Base-by-base conservation (phyloP, 371 early-diverging fungal species). In the Syncephalastrum monosporum region DNA sequence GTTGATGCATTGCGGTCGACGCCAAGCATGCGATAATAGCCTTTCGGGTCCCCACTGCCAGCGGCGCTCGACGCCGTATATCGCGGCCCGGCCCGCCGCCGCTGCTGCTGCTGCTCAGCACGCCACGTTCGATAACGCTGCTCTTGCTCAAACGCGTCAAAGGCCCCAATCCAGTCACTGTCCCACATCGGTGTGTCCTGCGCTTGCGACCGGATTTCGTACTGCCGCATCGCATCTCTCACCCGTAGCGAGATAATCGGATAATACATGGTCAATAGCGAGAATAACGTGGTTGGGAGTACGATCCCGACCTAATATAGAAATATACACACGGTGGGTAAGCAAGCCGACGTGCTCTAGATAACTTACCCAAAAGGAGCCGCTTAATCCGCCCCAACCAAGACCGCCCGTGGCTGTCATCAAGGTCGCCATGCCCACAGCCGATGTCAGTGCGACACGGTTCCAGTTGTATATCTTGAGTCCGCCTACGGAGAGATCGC, bases 221-320 rank as follows among this genome's bases (percentile, higher is more conserved):
- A 56, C 43, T 73, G 61, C 41, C 82, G 70, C 47, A 79, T 72
- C 54, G 68, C 60, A 42, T 85, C 85, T 8, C 83, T 64, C 38
- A 77, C 42, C 16, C 64, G 66, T 24, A 79, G 50, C 6, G 82
- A 77, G 8, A 85, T 15, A 1, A 85, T 53, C 4, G 85, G 85
- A 53, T 75, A 83, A 55, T 83, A 85, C 56, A 81, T 62, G 10
- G 82, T 73, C 4, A 80, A 58, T 57, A 80, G 53, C 0, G 83
- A 82, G 0, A 76, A 73, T 5, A 73, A 58, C 3, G 78, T 47
- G 3, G 82, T 76, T n/a, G 85, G 85, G 17, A 77, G 59, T 0
- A 83, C 75, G 24, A 85, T 69, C 2, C 83, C 83, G 13, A 82
- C 55, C 85, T 82, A 74, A 24, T n/a, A n/a, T n/a, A n/a, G n/a